Evolutionary conservation across 1,284 basidiomycete genomes (phyloP), one percentile per base, ranked within the genome.

Genomic region (Nidula niveotomentosa): DNA sequence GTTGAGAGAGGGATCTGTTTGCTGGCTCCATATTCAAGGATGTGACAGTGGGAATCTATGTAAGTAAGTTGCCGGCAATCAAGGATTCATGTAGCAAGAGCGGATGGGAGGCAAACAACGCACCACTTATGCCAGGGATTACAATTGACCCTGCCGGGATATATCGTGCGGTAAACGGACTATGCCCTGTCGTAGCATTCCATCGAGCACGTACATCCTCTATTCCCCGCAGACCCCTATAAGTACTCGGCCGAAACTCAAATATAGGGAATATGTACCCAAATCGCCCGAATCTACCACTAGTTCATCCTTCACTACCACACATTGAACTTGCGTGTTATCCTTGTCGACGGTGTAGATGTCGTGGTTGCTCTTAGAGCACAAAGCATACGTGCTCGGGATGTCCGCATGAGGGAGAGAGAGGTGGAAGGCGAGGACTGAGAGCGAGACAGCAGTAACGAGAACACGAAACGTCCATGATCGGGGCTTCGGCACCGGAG

Each of bases 21-120:
- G 36, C 52, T 53, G 13, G 52, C 52, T 8, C 52, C 52, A 17
- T 53, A 53, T 37, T 53, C 52, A 10, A 53, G 45, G 47, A 53
- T 49, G 33, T 53, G 52, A 30, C 52, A 53, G 33, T 53, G 52
- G 9, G 52, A 53, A 33, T 53, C 52, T 53, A 23, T 48, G 15
- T 36, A 9, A n/a, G 18, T 10, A 12, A 41, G 15, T 41, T 41
- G 39, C 12, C 45, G 12, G 18, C 12, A 8, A 49, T 23, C 23
- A 23, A 23, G 3, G 23, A n/a, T 12, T 34, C 12, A 49, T 33
- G 18, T 8, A 12, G 13, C 48, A 23, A n/a, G n/a, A n/a, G 23
- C 12, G 10, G 12, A 18, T n/a, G 13, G 13, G 13, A 23, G 13
- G 10, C 23, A 47, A n/a, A 23, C 23, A 23, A 9, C 45, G 13